Conservation (phyloP, 176 grass and related monocot species). For the Calamus simplicifolius region DNA sequence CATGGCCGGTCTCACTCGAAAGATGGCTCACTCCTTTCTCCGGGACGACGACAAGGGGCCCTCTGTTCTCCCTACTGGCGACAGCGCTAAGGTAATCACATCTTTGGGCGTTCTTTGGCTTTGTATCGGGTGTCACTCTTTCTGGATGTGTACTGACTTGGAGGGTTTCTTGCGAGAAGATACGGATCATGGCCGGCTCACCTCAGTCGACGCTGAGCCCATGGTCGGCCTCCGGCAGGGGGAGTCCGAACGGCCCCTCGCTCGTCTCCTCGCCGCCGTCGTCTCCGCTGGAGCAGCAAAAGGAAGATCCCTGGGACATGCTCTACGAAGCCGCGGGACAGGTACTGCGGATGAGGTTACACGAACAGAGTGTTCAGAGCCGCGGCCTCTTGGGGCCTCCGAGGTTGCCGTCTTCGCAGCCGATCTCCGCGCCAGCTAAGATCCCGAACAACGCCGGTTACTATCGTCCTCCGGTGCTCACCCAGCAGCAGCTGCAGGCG, state of each 20-base stretch:
- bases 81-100: background rate
- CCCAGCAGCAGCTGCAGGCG: slow-evolving; percentile 59
- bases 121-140: background rate
- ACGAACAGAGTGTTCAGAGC: slow-evolving; percentile 6
- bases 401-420: slow-evolving; percentile 21
- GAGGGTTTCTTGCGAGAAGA: background rate
- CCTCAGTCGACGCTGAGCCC: slow-evolving; percentile 66
- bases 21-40: slow-evolving; percentile 32
- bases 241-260: slow-evolving; percentile 55
- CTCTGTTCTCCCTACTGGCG: background rate
- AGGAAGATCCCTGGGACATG: slow-evolving; percentile 46
- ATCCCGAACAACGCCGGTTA: slow-evolving; percentile 11
- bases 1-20: slow-evolving; percentile 21
- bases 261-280: slow-evolving; percentile 63
- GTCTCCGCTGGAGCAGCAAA: slow-evolving; percentile 48
- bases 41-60: slow-evolving; percentile 15
- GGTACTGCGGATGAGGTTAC: slow-evolving; percentile 48
- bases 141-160: background rate
- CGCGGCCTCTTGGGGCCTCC: background rate
- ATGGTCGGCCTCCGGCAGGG: slow-evolving; percentile 37
- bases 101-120: background rate
- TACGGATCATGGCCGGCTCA: slow-evolving; percentile 31
- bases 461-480: slow-evolving; percentile 32
- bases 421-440: background rate
- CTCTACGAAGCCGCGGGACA: slow-evolving; percentile 54